Conservation (phyloP, 164 flowering plant genomes). For the Hamamelis virginiana region DNA sequence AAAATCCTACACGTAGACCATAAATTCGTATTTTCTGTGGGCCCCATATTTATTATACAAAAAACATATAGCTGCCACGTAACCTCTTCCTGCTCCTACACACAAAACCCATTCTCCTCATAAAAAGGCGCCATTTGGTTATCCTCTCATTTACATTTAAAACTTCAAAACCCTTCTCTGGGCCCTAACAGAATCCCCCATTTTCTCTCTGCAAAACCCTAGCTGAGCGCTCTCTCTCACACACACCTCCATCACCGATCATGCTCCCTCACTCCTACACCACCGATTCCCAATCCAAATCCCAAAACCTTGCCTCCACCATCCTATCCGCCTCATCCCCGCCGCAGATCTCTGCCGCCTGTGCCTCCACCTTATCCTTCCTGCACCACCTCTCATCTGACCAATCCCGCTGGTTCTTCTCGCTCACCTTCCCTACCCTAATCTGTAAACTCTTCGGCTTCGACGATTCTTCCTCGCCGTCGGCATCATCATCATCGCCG, state of each 20-base stretch:
- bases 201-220: constrained; percentile 2
- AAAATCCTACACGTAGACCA: too few species aligned
- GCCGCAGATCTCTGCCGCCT: constrained; percentile 48
- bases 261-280: constrained; percentile 37
- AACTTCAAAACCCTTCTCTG: constrained; percentile 20
- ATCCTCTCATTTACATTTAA: constrained; percentile 35
- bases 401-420: constrained; percentile 73
- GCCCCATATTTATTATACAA: constrained; percentile 1
- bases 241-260: constrained; percentile 18
- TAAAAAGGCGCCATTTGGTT: constrained; percentile 54
- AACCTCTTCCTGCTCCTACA: neutral
- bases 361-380: constrained; percentile 61
- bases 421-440: constrained; percentile 70
- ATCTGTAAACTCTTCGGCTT: constrained; percentile 77
- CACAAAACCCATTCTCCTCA: neutral
- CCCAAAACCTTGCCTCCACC: constrained; percentile 57
- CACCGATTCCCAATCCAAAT: constrained; percentile 60
- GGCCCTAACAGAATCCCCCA: too few species aligned
- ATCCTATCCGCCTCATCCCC: constrained; percentile 57
- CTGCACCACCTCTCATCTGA: constrained; percentile 61
- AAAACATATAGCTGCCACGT: constrained; percentile 19
- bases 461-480: constrained; percentile 37
- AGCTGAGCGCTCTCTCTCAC: neutral
- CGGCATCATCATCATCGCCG: constrained; percentile 12
- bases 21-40: neutral